Base-by-base conservation (phyloP, 148 eudicot genomes). In the Rhododendron williamsianum region DNA sequence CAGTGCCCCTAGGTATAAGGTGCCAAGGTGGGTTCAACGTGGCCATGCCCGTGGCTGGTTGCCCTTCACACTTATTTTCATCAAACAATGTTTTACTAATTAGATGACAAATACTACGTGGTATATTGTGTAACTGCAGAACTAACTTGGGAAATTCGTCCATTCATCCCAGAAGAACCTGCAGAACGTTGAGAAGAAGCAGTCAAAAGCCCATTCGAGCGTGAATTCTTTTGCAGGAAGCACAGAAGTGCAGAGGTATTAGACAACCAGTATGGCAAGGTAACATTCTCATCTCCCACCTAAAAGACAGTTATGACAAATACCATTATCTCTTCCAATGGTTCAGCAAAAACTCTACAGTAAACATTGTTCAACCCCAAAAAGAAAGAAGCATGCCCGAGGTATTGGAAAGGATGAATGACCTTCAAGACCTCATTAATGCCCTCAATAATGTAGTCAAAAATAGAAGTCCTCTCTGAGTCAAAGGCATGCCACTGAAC, bases 401-500 rank as follows among this genome's bases (percentile, higher is more conserved):
- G 48, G 35, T 65, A 41, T 79, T 78, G 10, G 86, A 63, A 10
- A 27, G 41, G 74, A 81, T 43, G 84, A 84, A 69, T 87, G 25
- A 97, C 99, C 96, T 95, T 97, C 84, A 94, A 86, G 76, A 89
- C 96, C 81, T 86, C 91, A 83, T 97, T 95, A 85, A 97, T 93
- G 73, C 91, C 91, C 86, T 94, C 99, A 85, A 97, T 93, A 56
- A 97, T 91, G 86, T 92, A 94, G 87, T 97, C 99, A 85, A 97
- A 97, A 80, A 95, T 94, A 71, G 94, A 86, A n/a, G 99, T 97
- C 90, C 98, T 93, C 90, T 97, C 99, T 36, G 99, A 93, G 76
- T 97, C 99, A 87, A 97, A 97, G 84, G 94, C 94, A 88, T 89
- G 98, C 98, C 99, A 97, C 83, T 94, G 98, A 86, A 95, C 86